These are phyloP conservation scores for Penstemon newberryi DNA, from an alignment of 257 asterid species.

Conservation along the genomic window DNA sequence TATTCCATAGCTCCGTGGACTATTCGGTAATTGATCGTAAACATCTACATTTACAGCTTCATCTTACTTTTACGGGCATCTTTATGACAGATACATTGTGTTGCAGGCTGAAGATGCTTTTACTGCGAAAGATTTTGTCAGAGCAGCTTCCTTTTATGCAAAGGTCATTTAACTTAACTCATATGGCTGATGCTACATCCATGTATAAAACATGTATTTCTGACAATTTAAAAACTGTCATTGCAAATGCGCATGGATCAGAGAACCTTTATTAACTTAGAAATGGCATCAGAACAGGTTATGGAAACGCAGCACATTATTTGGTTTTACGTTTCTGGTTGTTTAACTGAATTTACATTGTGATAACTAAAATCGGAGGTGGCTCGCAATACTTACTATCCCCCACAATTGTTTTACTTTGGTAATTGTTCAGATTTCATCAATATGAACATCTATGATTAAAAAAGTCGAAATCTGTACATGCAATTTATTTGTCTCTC, in stretches of 20 bases:
- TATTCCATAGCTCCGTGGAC: conserved; percentile 7
- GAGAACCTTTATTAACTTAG: neutral
- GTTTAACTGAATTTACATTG: conserved; percentile 13
- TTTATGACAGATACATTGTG: conserved; percentile 32
- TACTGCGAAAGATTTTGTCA: conserved; percentile 76
- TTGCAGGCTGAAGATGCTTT: conserved; percentile 97
- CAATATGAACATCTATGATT: neutral
- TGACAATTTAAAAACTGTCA: conserved; percentile 1
- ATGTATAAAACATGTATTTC: neutral
- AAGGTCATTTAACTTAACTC: conserved; percentile 53
- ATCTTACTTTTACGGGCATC: conserved; percentile 21
- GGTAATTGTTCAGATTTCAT: conserved; percentile 4
- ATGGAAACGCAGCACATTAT: neutral
- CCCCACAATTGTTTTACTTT: neutral
- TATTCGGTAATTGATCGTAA: conserved; percentile 12
- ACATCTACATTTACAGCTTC: neutral
- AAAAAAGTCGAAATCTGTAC: no score
- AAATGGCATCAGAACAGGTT: neutral
- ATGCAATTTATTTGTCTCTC: no score
- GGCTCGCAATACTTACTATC: neutral
- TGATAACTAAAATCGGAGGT: conserved; percentile 10
- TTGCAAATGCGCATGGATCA: conserved; percentile 17
- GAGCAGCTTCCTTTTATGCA: conserved; percentile 95
- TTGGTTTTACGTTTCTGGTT: conserved; percentile 14
- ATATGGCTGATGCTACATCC: conserved; percentile 1